Evolutionary conservation across 2,329 filamentous ascomycete species (phyloP), one percentile per base, ranked within the genome.

Genomic region (Talaromyces verruculosus): DNA sequence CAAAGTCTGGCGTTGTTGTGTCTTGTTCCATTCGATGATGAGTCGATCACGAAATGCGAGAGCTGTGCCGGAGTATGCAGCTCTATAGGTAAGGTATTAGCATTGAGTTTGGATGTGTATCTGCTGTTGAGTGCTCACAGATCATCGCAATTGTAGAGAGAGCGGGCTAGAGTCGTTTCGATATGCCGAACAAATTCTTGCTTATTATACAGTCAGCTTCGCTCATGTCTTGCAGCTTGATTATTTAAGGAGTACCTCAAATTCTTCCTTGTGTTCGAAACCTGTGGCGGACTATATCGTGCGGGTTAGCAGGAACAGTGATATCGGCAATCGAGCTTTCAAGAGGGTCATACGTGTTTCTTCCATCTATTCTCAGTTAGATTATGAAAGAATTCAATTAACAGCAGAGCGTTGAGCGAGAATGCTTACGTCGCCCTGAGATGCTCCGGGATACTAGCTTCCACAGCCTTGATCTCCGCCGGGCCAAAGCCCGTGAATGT

Each of bases 71-170:
- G 91, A 88, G 79, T 99, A 99, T 37, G 93, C 93, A 63, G 95
- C 95, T 64, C 87, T 85, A 33, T 17, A 25, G 25, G 19, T 39
- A 39, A 22, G 25, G 35, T 4, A 15, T 41, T 28, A 60, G 22
- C 22, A 30, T n/a, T 45, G 57, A 8, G n/a, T 19, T 15, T 19
- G 10, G 3, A 6, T 4, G 13, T 41, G 39, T 13, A 11, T 3
- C 2, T 51, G 17, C 5, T 8, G 22, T 25, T 5, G 17, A 53
- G 5, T 11, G 72, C 82, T 69, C 73, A 86, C 79, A 84, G 79
- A 81, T 99, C 95, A 83, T 99, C 93, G 81, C 95, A 99, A 81
- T 99, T 99, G 87, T 94, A 98, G 78, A 99, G 87, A 75, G 93
- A 97, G 68, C 95, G 91, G 68, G 95, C 95, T 68, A 99, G 85